These are phyloP conservation scores for Pestalotiopsis sp. DNA, from an alignment of 2,329 filamentous ascomycete genomes.

Conservation along the genomic window DNA sequence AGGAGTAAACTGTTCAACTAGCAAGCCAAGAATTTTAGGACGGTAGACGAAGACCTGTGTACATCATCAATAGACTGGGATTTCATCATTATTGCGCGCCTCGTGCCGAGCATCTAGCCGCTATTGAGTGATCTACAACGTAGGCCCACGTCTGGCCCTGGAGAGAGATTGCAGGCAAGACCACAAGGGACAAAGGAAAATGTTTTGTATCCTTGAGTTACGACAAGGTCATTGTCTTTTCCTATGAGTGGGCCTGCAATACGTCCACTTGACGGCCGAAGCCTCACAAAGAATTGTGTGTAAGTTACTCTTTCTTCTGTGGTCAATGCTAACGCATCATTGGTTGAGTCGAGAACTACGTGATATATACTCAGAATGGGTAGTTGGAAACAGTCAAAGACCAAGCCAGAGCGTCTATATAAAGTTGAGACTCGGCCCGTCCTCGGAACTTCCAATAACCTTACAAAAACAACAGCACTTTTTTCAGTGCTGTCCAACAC, in stretches of 20 bases:
- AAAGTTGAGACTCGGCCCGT: neutral
- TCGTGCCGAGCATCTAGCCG: neutral
- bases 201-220: no score
- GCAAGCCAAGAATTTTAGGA: neutral
- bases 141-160: neutral
- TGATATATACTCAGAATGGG: no score
- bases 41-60: slow-evolving; percentile 16
- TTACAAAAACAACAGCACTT: no score
- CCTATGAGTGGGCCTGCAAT: no score
- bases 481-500: neutral
- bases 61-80: slow-evolving; percentile 19
- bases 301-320: no score
- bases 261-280: no score
- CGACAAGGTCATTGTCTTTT: no score
- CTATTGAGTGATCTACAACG: neutral
- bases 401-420: neutral
- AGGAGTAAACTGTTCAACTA: slow-evolving; percentile 10
- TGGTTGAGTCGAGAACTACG: no score
- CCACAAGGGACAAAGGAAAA: no score
- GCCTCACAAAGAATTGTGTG: no score
- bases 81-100: neutral
- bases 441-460: neutral
- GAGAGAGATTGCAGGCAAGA: neutral
- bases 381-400: neutral
- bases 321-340: no score